A percentile compares a stretch with the other conserved stretches of the same genome.
Conservation (phyloP, 2,329 filamentous ascomycete species). For the Ophiostoma tasmaniense region DNA sequence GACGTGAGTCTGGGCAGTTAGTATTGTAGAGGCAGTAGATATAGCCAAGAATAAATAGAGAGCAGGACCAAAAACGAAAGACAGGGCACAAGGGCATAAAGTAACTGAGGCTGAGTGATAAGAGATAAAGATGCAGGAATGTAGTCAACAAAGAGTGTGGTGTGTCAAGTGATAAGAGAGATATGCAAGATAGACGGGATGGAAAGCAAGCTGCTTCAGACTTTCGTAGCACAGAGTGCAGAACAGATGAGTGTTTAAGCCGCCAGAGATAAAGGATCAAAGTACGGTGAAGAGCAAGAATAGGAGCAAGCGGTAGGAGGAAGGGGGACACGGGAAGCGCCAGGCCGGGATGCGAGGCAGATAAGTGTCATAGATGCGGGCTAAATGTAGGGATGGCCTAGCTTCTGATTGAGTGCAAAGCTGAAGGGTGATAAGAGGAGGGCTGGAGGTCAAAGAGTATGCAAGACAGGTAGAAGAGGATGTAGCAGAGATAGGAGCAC, state of each 20-base stretch:
- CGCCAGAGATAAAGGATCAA: background rate
- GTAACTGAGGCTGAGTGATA: background rate
- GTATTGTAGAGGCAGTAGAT: background rate
- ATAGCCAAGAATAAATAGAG: background rate
- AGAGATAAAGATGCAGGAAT: background rate
- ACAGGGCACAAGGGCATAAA: background rate
- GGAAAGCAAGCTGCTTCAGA: background rate
- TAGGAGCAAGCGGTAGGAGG: background rate
- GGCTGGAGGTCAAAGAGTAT: background rate
- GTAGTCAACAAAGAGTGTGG: background rate
- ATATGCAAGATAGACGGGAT: background rate
- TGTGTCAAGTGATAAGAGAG: background rate
- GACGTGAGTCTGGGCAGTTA: background rate
- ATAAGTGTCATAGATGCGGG: background rate
- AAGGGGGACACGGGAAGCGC: background rate
- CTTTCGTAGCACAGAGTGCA: background rate
- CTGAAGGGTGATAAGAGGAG: background rate
- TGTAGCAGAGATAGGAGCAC: background rate
- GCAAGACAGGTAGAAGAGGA: background rate
- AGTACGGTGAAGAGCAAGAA: background rate
- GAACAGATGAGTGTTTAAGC: background rate
- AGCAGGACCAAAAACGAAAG: background rate
- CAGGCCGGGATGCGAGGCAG: background rate
- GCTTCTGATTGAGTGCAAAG: background rate
- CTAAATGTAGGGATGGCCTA: background rate